A percentile compares a stretch with the other conserved stretches of the same genome.
Conservation (phyloP, 768 basidiomycete species). For the Multifurca ochricompacta region DNA sequence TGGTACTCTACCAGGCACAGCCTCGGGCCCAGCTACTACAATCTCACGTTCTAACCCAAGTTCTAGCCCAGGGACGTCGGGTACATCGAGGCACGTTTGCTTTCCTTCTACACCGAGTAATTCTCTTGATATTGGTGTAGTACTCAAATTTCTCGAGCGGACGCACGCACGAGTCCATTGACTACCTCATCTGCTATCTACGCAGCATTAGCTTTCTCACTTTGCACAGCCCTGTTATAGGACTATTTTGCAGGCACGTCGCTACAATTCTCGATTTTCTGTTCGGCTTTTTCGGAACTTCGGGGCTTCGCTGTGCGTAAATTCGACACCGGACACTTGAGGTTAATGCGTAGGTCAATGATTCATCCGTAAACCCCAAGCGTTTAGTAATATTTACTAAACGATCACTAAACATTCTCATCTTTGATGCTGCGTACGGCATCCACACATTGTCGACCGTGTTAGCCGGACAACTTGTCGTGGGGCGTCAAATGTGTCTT, state of each 20-base stretch:
- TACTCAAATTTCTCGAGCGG: background rate
- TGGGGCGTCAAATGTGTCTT: background rate
- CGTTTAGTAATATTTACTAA: too few species aligned
- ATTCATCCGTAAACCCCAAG: too few species aligned
- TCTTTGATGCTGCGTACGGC: background rate
- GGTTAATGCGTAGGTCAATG: background rate
- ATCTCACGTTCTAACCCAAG: background rate
- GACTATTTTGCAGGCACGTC: background rate
- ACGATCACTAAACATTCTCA: too few species aligned
- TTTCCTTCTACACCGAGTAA: background rate
- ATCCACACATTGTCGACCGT: background rate
- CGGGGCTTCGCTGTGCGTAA: background rate
- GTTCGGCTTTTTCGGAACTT: background rate
- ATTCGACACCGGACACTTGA: background rate
- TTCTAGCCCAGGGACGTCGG: background rate
- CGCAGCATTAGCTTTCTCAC: background rate
- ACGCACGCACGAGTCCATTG: background rate
- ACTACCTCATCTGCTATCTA: background rate
- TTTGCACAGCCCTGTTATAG: background rate
- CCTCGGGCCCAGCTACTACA: background rate
- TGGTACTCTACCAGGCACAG: background rate
- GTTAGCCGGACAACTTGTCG: background rate
- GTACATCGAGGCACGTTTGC: background rate
- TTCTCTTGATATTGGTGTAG: background rate
- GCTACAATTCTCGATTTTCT: background rate